Conservation (phyloP, 352 stramenopile genomes). For the Detonula confervacea region DNA sequence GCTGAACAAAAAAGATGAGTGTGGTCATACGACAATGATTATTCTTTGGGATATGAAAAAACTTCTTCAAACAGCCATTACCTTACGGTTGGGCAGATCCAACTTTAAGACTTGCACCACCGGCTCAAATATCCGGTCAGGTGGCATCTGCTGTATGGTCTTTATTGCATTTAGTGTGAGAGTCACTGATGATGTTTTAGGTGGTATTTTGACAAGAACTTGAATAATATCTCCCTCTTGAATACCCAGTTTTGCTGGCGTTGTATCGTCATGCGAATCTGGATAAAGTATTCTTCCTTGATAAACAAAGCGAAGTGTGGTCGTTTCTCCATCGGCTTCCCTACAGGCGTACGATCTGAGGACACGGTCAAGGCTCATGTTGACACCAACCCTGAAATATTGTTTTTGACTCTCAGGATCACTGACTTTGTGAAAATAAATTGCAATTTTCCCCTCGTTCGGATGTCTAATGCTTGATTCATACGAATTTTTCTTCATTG, state of each 20-base stretch:
- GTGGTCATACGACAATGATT: not conserved
- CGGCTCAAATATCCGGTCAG: not conserved
- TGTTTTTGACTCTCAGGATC: not conserved
- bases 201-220: not conserved
- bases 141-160: not conserved
- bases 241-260: not conserved
- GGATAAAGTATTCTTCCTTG: not conserved
- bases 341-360: not conserved
- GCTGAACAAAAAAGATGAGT: not conserved
- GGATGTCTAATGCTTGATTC: not conserved
- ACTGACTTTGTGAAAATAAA: not conserved
- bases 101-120: conserved; percentile 5
- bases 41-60: not conserved
- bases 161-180: conserved; percentile 11
- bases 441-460: not conserved
- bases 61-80: not conserved
- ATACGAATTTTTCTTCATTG: not conserved
- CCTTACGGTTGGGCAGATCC: not conserved
- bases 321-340: not conserved
- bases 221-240: not conserved
- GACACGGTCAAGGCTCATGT: not conserved
- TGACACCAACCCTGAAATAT: conserved; percentile 1
- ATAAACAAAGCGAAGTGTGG: conserved; percentile 3
- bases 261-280: not conserved
- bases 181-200: not conserved